Evolutionary conservation across 495 filamentous ascomycete genomes (phyloP).

Genomic region (Oleoguttula mirabilis): DNA sequence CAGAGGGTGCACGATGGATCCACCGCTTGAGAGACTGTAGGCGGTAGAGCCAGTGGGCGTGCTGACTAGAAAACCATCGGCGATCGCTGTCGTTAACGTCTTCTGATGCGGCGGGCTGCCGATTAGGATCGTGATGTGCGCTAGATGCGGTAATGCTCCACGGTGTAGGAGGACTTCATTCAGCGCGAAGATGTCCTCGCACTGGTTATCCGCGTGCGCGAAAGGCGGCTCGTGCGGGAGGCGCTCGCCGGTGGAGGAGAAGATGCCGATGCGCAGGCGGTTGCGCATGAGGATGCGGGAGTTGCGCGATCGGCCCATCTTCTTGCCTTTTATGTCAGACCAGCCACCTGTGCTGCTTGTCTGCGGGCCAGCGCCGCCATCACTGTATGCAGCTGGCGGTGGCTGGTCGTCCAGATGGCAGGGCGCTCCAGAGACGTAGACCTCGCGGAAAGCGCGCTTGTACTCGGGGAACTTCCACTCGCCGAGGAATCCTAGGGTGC

Average conservation of each 20-base stretch:
- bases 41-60: conserved; percentile 93
- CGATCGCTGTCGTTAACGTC: conserved; percentile 82
- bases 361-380: conserved; percentile 13
- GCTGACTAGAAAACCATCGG: conserved; percentile 86
- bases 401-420: neutral
- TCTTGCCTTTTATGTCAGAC: conserved; percentile 64
- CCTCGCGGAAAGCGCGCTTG: conserved; percentile 79
- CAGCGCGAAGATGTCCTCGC: conserved; percentile 64
- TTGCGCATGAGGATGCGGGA: conserved; percentile 76
- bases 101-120: conserved; percentile 43
- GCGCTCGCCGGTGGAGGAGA: conserved; percentile 35
- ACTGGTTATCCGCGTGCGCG: conserved; percentile 6
- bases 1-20: conserved; percentile 89
- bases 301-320: conserved; percentile 60
- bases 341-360: conserved; percentile 33
- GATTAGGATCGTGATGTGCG: conserved; percentile 77
- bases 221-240: conserved; percentile 20
- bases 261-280: conserved; percentile 71
- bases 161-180: conserved; percentile 93
- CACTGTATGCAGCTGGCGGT: neutral
- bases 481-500: conserved; percentile 83
- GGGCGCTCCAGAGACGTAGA: conserved; percentile 77
- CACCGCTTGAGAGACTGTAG: conserved; percentile 82
- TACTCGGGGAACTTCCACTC: conserved; percentile 93
- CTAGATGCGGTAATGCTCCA: conserved; percentile 76